These are phyloP conservation scores for Mariannaea elegans DNA, from an alignment of 2,329 filamentous ascomycete genomes.

Conservation along the genomic window DNA sequence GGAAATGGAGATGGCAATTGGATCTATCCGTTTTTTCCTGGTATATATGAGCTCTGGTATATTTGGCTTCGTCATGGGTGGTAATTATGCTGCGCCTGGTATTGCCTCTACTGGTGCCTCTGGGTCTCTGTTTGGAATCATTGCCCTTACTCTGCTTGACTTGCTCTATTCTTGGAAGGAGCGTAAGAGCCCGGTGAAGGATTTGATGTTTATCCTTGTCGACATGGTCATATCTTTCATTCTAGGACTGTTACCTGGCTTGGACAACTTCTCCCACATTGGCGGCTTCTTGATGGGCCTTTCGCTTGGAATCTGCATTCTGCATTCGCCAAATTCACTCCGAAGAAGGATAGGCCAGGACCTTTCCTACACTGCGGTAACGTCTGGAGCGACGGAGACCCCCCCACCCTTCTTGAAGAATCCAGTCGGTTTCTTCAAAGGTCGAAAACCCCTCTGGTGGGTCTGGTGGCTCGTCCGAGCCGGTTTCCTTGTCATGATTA, in stretches of 20 bases:
- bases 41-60: slow-evolving; percentile 93
- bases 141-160: slow-evolving; percentile 88
- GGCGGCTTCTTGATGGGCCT: slow-evolving; percentile 95
- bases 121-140: slow-evolving; percentile 88
- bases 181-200: slow-evolving; percentile 78
- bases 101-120: slow-evolving; percentile 90
- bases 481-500: slow-evolving; percentile 78
- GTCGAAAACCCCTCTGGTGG: slow-evolving; percentile 95
- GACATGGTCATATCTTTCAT: slow-evolving; percentile 92
- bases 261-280: slow-evolving; percentile 98
- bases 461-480: slow-evolving; percentile 92
- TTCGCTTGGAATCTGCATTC: slow-evolving; percentile 82
- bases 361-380: slow-evolving; percentile 76
- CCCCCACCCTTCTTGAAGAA: slow-evolving; percentile 67
- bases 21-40: slow-evolving; percentile 84
- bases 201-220: slow-evolving; percentile 86
- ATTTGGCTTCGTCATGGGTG: slow-evolving; percentile 94
- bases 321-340: slow-evolving; percentile 87
- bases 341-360: slow-evolving; percentile 77
- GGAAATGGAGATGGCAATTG: slow-evolving; percentile 93
- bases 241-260: slow-evolving; percentile 86
- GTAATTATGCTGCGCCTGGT: slow-evolving; percentile 86
- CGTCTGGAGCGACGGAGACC: slow-evolving; percentile 56
- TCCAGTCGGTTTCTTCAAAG: slow-evolving; percentile 85
- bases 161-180: slow-evolving; percentile 92